Base-by-base conservation (phyloP, 2,329 filamentous ascomycete genomes). In the Talaromyces sp. region DNA sequence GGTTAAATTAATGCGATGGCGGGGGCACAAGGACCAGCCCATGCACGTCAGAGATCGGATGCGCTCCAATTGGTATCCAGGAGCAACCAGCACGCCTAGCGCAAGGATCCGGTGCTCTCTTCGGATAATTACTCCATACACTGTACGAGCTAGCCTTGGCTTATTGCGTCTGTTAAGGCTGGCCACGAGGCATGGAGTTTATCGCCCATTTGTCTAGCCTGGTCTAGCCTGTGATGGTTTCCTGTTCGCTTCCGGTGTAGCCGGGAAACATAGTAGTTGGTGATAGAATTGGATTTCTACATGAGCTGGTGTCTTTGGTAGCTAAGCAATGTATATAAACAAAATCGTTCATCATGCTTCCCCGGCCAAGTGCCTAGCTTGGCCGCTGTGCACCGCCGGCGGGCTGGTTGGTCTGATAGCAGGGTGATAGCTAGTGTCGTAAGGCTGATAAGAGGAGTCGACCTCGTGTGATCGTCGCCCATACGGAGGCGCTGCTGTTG, bases 401-500 rank as follows among this genome's bases (percentile, higher is more conserved):
- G 55, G 59, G 31, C 32, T 57, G 32, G 26, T 21, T 7, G 53
- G 38, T 19, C 43, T 26, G 1, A 8, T 29, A 21, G 59, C 26
- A 4, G 59, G 32, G 27, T 60, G 35, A 58, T 61, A 61, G 4
- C 46, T 14, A 19, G 60, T 55, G 19, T 59, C 57, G 41, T 62
- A 62, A 21, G 60, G 60, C 32, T 62, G 57, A 32, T 55, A 58
- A 26, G 55, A 41, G 11, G 56, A 21, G 43, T 31, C 35, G 7
- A 10, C 19, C 24, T 46, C 13, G 21, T 19, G 21, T 13, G 29
- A 7, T 4, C 26, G 24, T 32, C 19, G 38, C 13, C 43, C 43
- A 27, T 38, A 51, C 19, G 35, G 19, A 21, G 58, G n/a, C 3
- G n/a, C n/a, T n/a, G n/a, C n/a, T n/a, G 65, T 63, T 56, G 72